A percentile compares a stretch with the other conserved stretches of the same genome.
Conservation (phyloP, 352 stramenopile genomes). For the Phytophthora cactorum region DNA sequence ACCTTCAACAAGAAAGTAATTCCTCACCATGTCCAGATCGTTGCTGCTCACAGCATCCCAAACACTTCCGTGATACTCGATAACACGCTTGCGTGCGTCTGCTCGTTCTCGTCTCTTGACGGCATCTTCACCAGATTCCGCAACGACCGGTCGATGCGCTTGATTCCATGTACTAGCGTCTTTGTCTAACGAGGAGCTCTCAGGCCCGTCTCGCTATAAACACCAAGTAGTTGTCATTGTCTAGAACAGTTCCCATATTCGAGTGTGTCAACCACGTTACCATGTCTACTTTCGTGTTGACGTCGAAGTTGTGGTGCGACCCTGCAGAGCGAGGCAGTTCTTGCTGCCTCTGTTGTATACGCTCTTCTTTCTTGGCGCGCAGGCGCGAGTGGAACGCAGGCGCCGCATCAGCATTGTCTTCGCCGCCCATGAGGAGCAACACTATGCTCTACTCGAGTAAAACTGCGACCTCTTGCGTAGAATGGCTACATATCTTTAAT, state of each 20-base stretch:
- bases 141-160: slow-evolving; percentile 9
- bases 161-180: not conserved
- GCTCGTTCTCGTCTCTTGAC: slow-evolving; percentile 50
- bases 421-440: slow-evolving; percentile 8
- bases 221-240: not conserved
- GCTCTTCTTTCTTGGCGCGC: slow-evolving; percentile 68
- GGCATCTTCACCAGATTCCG: slow-evolving; percentile 34
- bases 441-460: not conserved
- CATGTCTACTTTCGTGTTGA: slow-evolving; percentile 6
- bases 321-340: slow-evolving; percentile 18
- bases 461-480: slow-evolving; percentile 9
- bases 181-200: slow-evolving; percentile 4
- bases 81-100: slow-evolving; percentile 59
- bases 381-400: slow-evolving; percentile 56
- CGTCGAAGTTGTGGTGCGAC: slow-evolving; percentile 8
- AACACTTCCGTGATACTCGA: slow-evolving; percentile 56
- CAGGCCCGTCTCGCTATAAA: slow-evolving; percentile 5
- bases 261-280: not conserved
- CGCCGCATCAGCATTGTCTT: slow-evolving; percentile 8
- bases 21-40: slow-evolving; percentile 56
- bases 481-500: not conserved
- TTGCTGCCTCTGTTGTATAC: slow-evolving; percentile 31
- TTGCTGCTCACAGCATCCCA: slow-evolving; percentile 61
- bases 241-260: not conserved
- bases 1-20: slow-evolving; percentile 73